Evolutionary conservation across 495 filamentous ascomycete species (phyloP), one percentile per base, ranked within the genome.

Genomic region (Apodospora peruviana): DNA sequence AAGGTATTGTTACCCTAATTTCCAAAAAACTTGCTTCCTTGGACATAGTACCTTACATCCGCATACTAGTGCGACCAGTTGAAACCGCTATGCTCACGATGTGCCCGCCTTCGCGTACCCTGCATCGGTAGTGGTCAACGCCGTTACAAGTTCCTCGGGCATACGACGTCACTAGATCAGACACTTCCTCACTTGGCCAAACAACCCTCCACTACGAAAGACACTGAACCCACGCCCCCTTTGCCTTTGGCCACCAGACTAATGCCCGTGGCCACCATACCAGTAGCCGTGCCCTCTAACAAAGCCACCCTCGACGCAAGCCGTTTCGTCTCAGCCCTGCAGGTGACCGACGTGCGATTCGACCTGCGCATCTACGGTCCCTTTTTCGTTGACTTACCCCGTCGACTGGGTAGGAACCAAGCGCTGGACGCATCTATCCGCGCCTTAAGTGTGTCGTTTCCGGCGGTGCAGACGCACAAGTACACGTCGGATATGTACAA

Each of bases 111-210:
- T 9, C 59, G 62, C 16, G 58, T 77, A 7, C 43, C 47, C 19
- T 79, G 76, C 52, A 50, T 72, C 25, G 76, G 76, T 4, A 69
- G 68, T 5, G 76, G 75, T 24, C 55, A 71, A 50, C 60, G 64
- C 42, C 58, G 75, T 34, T 78, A 67, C 54, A 75, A 74, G 52
- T 79, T 79, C 57, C 5, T 52, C 22, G 21, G 21, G 11, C 37
- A 18, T 14, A 14, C 40, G 7, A 3, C 29, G 19, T 14, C 8
- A 14, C 62, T 69, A 47, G 57, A 72, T 25, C 61, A 69, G 23
- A 43, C 39, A 5, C 43, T 48, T 35, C 42, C 43, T 17, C 42
- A 16, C 24, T 16, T n/a, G 25, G 19, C 55, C 14, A 55, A 22
- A 23, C 35, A 36, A 25, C 47, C 29, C 18, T 8, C 47, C 16